Percentiles rank a stretch among this genome's conserved stretches.
Evolutionary conservation across 2,329 filamentous ascomycete genomes (phyloP).

Genomic region (Epichloe glyceriae): DNA sequence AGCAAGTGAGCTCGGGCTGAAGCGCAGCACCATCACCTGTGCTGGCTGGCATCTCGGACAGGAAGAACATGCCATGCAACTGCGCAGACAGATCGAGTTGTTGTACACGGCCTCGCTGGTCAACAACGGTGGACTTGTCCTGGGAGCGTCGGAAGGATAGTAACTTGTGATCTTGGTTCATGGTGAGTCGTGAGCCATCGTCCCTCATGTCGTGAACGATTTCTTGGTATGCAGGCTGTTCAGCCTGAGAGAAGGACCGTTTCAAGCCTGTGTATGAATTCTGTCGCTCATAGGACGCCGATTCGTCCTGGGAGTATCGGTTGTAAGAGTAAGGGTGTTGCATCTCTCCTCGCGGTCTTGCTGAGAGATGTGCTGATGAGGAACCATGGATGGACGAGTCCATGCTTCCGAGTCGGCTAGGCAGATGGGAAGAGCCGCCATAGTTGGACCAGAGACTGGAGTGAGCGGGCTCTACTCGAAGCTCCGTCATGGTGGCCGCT

Average conservation of each 20-base stretch:
- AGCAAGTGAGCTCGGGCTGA: constrained; percentile 83
- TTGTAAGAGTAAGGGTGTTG: constrained; percentile 40
- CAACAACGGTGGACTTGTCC: constrained; percentile 48
- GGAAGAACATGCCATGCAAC: constrained; percentile 80
- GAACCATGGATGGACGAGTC: constrained; percentile 35
- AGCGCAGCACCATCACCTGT: constrained; percentile 42
- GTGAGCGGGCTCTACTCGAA: constrained; percentile 47
- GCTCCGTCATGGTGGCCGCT: constrained; percentile 45
- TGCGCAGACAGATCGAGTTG: constrained; percentile 56
- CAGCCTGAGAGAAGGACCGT: constrained; percentile 42
- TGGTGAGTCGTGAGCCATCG: constrained; percentile 42
- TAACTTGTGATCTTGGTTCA: constrained; percentile 48
- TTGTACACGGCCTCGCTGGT: constrained; percentile 45
- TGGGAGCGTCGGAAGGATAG: constrained; percentile 43
- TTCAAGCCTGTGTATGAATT: constrained; percentile 42
- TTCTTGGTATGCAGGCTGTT: constrained; percentile 44
- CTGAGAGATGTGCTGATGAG: constrained; percentile 25
- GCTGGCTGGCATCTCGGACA: constrained; percentile 64
- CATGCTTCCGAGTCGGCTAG: constrained; percentile 37
- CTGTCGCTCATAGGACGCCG: constrained; percentile 40
- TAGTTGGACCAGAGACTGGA: constrained; percentile 47
- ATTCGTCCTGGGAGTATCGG: constrained; percentile 42
- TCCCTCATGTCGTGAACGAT: constrained; percentile 48
- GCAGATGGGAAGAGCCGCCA: constrained; percentile 39
- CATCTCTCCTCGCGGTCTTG: constrained; percentile 35